phyloP scores from a whole-genome alignment of 176 grass and related monocot genomes.

The Aegilops umbellulata region DNA sequence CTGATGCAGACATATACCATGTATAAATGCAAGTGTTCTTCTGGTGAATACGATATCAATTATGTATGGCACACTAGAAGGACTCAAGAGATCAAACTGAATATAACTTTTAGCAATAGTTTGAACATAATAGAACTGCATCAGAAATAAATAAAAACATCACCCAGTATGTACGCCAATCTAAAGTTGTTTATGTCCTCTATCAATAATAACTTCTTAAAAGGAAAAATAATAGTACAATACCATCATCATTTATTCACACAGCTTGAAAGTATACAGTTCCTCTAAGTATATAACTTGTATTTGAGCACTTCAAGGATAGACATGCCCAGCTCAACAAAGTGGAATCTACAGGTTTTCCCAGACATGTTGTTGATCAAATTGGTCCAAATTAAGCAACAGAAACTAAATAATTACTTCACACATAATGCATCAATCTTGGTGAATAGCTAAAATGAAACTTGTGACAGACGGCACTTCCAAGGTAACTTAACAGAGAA shows the following conservation, averaged over 20 bases:
- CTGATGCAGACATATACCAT: background rate
- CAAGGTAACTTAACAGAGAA: slow-evolving; percentile 27
- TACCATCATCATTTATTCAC: background rate
- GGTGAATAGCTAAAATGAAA: background rate
- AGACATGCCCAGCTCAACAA: background rate
- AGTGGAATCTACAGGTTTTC: background rate
- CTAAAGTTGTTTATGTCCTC: background rate
- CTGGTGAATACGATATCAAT: background rate
- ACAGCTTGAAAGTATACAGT: background rate
- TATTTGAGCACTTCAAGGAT: background rate
- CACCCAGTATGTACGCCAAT: background rate
- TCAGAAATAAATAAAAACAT: background rate
- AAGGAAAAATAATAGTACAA: background rate
- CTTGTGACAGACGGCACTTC: background rate
- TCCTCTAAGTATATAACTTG: background rate
- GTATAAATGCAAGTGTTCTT: background rate
- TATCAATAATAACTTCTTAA: background rate
- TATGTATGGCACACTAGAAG: background rate
- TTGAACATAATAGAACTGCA: background rate
- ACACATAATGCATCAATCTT: background rate
- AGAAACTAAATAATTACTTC: background rate
- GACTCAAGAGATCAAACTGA: background rate
- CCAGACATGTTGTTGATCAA: background rate
- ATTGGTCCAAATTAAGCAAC: background rate
- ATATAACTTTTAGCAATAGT: background rate